These are phyloP conservation scores for Panicum virgatum DNA, from an alignment of 202 grass and related monocot genomes.

Conservation along the genomic window DNA sequence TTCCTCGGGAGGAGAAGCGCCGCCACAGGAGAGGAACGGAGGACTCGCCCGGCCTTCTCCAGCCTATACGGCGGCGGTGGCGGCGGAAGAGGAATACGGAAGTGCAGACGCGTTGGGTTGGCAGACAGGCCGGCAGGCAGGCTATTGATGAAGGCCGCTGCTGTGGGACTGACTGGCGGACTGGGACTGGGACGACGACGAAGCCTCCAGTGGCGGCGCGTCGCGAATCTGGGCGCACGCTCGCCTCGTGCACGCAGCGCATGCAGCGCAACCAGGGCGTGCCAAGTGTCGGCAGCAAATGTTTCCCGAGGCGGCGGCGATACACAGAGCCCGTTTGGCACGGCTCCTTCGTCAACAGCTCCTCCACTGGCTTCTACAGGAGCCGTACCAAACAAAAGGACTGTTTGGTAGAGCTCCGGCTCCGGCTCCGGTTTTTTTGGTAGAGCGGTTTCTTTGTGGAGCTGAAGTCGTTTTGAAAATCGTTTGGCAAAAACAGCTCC, in stretches of 20 bases:
- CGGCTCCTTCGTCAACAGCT: too few species aligned
- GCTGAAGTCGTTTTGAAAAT: too few species aligned
- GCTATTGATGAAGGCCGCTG: background rate
- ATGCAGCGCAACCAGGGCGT: background rate
- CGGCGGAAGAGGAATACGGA: background rate
- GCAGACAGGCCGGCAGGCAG: background rate
- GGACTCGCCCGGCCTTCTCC: background rate
- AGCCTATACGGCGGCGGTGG: background rate
- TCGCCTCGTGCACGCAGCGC: background rate
- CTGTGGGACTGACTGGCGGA: background rate
- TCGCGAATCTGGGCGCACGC: background rate
- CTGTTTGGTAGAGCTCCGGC: too few species aligned
- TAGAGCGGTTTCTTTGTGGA: too few species aligned
- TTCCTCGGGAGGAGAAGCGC: background rate
- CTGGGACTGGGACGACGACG: background rate
- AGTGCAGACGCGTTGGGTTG: background rate
- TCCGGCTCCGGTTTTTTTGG: too few species aligned
- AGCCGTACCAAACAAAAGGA: too few species aligned
- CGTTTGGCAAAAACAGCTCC: too few species aligned
- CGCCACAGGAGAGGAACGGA: background rate
- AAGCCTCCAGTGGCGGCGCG: background rate
- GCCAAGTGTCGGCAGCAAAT: background rate
- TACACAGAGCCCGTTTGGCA: too few species aligned
- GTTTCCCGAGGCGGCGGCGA: background rate
- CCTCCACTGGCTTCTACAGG: too few species aligned